Percentiles rank a stretch among this genome's conserved stretches.
These are phyloP conservation scores for Plasmodium adleri DNA, from an alignment of 169 alveolate species.

Conservation along the genomic window DNA sequence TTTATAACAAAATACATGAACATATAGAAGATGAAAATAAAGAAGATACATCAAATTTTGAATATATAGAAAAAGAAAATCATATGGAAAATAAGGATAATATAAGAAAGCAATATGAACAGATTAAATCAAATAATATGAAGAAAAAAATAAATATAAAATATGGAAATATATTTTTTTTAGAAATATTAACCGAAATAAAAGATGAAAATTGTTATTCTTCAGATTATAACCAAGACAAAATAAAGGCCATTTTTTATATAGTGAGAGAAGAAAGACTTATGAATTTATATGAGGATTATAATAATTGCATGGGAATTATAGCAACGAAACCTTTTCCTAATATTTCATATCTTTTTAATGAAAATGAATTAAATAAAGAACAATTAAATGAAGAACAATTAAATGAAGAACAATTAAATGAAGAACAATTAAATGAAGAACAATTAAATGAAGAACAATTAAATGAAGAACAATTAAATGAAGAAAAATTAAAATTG, in stretches of 20 bases:
- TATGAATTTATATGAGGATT: constrained; percentile 36
- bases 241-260: constrained; percentile 68
- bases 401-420: no score
- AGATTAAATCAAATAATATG: neutral
- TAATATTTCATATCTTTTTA: constrained; percentile 8
- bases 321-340: constrained; percentile 63
- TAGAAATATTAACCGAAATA: constrained; percentile 62
- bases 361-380: neutral
- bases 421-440: no score
- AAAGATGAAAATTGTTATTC: constrained; percentile 24
- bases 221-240: constrained; percentile 24
- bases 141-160: constrained; percentile 53
- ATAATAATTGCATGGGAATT: constrained; percentile 48
- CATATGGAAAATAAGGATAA: neutral
- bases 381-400: neutral
- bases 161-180: constrained; percentile 50
- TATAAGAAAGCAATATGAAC: neutral
- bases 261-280: constrained; percentile 54
- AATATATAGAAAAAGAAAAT: neutral
- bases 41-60: neutral
- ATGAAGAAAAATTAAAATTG: neutral
- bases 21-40: neutral
- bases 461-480: no score
- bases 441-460: no score
- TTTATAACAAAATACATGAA: neutral